Evolutionary conservation across 2,329 filamentous ascomycete species (phyloP).

Genomic region (Lojkania enalia): DNA sequence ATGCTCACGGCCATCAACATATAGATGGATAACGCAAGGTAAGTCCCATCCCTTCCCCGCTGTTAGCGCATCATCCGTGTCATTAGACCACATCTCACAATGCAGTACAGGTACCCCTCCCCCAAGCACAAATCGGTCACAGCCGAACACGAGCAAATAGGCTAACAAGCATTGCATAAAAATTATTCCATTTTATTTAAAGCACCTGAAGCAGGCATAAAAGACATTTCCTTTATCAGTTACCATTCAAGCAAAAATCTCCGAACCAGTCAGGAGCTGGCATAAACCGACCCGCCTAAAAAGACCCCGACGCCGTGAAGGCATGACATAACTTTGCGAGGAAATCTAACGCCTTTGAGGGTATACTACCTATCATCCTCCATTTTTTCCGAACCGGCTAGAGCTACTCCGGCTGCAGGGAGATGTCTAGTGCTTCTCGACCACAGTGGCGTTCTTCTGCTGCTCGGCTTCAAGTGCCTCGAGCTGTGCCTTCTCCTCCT

Average conservation of each 20-base stretch:
- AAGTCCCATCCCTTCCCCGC: not conserved
- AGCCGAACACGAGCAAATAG: no score
- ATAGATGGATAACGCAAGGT: not conserved
- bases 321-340: constrained; percentile 4
- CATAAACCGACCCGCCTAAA: constrained; percentile 1
- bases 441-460: constrained; percentile 2
- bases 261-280: constrained; percentile 26
- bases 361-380: not conserved
- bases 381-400: not conserved
- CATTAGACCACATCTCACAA: not conserved
- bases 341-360: constrained; percentile 2
- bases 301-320: constrained; percentile 9
- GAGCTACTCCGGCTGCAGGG: constrained; percentile 9
- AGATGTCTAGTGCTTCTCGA: constrained; percentile 1
- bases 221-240: constrained; percentile 2
- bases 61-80: not conserved
- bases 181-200: not conserved
- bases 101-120: no score
- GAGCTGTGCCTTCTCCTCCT: not conserved
- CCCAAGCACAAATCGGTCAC: no score
- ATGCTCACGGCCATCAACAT: no score
- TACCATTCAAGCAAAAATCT: constrained; percentile 4
- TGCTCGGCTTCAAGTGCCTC: not conserved
- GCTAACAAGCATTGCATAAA: not conserved
- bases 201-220: no score